Base-by-base conservation (phyloP, 352 stramenopile genomes). In the Phytophthora fragariaefolia region DNA sequence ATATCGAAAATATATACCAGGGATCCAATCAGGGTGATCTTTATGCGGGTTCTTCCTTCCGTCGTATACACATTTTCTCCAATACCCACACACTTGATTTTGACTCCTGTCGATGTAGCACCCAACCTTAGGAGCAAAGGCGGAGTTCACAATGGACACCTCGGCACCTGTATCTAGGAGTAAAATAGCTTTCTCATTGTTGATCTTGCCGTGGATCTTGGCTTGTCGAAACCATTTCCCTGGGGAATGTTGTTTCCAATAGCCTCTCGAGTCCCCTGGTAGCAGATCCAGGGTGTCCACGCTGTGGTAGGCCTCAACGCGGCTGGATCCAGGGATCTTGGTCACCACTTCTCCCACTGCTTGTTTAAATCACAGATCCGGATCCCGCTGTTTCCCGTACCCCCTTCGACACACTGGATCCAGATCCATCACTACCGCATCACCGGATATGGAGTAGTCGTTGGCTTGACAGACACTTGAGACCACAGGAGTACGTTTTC, bases 361-460 rank as follows among this genome's bases (percentile, higher is more conserved):
- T 4, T 15, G 48, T 18, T 43, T 40, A 18, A 55, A 55, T 27
- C 48, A 55, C 8, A 43, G 15, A 8, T 27, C 48, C 17, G 7
- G 17, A 17, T 40, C 27, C 30, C 38, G 46, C n/a, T 77, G 27
- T 12, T 49, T 38, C 65, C 65, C 74, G 17, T 65, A 77, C 0
- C 64, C 65, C 1, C 56, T 55, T 1, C 47, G 20, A n/a, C 66
- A 60, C 4, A 27, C 26, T 17, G 28, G 28, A 38, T 43, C 34
- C 34, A 43, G 15, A 20, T 43, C 34, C 12, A 43, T 0, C 0
- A 20, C 15, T 4, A 43, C 12, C 15, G 34, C 6, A 12, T 12
- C 34, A 6, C 18, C 15, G 15, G 34, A 43, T 43, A 12, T n/a
- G 34, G 12, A 1, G 15, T 43, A 43, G 2, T 43, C 34, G 13